Evolutionary conservation across 352 stramenopile genomes (phyloP), one percentile per base, ranked within the genome.

Genomic region (Halophytophthora polymorphica): DNA sequence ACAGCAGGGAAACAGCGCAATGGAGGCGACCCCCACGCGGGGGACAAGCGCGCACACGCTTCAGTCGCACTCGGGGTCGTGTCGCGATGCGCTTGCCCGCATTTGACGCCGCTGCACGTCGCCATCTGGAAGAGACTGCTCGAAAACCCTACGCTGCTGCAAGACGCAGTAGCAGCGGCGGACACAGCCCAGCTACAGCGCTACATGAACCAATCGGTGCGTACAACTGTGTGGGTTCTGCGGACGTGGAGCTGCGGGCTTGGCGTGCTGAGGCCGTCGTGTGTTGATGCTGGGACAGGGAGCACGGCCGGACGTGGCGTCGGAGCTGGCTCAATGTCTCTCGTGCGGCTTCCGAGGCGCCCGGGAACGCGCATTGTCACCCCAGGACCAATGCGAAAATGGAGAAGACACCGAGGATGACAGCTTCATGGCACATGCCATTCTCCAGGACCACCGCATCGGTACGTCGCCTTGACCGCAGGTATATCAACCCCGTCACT

Each of bases 351-450:
- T 84, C 44, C 48, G 36, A 35, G 74, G 76, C 21, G 13, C 50
- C 19, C 64, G 74, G 22, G 74, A 88, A 40, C 29, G 53, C 8
- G 52, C 46, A 11, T 50, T 14, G 35, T 23, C 53, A 57, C 29
- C 62, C 47, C 37, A 63, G 39, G 33, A 64, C 22, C 44, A 57
- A 36, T 56, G 61, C 6, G 50, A 59, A 25, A 56, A 60, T 23
- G 60, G 50, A 12, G 50, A 69, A 17, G 56, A 65, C 34, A 8
- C 25, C 8, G 25, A 31, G 25, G 56, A 62, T 22, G 49, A 57
- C 19, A 79, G 69, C 64, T 89, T 89, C 55, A 83, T 87, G 74
- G 71, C 60, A 10, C 80, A 90, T 29, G 54, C 77, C 35, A 82
- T 90, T 22, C 49, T 82, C 5, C 43, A 70, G n/a, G 74, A 81